A percentile compares a stretch with the other conserved stretches of the same genome.
These are phyloP conservation scores for Xylaria venustula DNA, from an alignment of 495 filamentous ascomycete genomes.

Conservation along the genomic window DNA sequence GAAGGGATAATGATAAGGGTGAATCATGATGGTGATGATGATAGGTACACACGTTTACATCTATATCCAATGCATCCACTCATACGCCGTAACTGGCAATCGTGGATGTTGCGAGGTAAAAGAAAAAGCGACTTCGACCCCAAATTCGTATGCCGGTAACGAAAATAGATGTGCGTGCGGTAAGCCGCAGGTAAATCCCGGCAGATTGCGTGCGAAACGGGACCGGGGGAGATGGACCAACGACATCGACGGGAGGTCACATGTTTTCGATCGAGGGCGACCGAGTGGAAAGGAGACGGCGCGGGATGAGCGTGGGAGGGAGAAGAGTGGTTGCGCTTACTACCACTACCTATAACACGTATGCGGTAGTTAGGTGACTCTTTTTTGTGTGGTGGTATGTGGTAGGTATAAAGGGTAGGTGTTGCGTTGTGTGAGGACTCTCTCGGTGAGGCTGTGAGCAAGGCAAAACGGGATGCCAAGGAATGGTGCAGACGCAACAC, in stretches of 20 bases:
- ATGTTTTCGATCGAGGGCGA: constrained; percentile 7
- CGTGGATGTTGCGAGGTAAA: no score
- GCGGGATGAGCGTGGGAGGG: constrained; percentile 3
- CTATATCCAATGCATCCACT: no score
- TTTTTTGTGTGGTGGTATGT: not conserved
- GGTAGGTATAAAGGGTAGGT: no score
- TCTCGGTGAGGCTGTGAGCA: not conserved
- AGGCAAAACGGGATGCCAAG: not conserved
- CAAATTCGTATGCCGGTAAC: constrained; percentile 8
- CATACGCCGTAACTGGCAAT: not conserved
- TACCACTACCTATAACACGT: not conserved
- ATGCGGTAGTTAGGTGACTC: no score
- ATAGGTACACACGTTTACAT: no score
- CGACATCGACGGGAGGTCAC: constrained; percentile 13
- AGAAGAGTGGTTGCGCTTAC: not conserved
- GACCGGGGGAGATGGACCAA: not conserved
- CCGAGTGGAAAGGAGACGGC: constrained; percentile 3
- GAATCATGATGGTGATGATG: no score
- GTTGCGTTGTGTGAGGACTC: no score
- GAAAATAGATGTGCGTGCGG: constrained; percentile 11
- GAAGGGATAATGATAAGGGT: no score
- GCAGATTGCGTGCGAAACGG: not conserved
- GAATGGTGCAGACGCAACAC: not conserved
- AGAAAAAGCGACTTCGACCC: not conserved
- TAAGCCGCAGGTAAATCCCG: not conserved